These are phyloP conservation scores for Epichloe coenophiala DNA, from an alignment of 2,329 filamentous ascomycete species.

Conservation along the genomic window DNA sequence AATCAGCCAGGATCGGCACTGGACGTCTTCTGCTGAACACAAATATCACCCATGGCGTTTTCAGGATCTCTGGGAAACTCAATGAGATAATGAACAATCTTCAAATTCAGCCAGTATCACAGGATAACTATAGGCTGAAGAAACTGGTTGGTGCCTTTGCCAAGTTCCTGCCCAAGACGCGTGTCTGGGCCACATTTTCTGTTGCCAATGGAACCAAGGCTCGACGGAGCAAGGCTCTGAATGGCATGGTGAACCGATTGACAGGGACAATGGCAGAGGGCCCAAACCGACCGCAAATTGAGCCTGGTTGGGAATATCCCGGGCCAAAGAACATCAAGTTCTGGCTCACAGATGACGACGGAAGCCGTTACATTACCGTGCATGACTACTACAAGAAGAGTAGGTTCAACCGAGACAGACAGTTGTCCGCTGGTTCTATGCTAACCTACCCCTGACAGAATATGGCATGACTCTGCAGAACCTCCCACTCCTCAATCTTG, in stretches of 20 bases:
- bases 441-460: constrained; percentile 12
- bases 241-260: constrained; percentile 16
- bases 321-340: constrained; percentile 22
- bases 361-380: constrained; percentile 22
- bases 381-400: constrained; percentile 30
- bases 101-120: constrained; percentile 6
- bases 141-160: constrained; percentile 12
- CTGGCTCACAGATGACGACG: constrained; percentile 14
- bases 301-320: constrained; percentile 13
- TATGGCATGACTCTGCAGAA: constrained; percentile 22
- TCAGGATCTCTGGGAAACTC: constrained; percentile 27
- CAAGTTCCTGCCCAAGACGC: constrained; percentile 25
- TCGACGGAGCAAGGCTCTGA: constrained; percentile 16
- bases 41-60: constrained; percentile 41
- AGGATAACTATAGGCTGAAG: constrained; percentile 10
- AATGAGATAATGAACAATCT: constrained; percentile 19
- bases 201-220: constrained; percentile 19
- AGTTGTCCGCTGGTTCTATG: neutral
- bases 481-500: constrained; percentile 54
- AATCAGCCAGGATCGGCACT: constrained; percentile 39
- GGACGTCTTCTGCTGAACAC: constrained; percentile 40
- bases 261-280: constrained; percentile 4
- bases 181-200: constrained; percentile 20
- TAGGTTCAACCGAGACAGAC: constrained; percentile 13
- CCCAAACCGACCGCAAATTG: constrained; percentile 13